These are phyloP conservation scores for Papilionanthe hybrid DNA, from an alignment of 116 monocot genomes.

Conservation along the genomic window DNA sequence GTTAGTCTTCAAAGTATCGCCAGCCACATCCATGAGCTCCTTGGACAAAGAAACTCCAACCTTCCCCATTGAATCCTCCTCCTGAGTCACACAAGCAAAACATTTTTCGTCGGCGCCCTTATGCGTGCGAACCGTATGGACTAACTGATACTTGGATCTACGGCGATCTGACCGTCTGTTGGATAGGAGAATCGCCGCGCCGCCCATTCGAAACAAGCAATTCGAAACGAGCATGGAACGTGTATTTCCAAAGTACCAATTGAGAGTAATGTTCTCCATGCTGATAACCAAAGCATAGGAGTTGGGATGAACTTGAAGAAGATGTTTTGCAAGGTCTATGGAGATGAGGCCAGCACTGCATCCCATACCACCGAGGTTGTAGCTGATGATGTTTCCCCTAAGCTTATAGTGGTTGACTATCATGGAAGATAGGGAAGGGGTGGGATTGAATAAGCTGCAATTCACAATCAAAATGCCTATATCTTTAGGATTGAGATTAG, in stretches of 20 bases:
- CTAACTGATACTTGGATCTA: constrained; percentile 64
- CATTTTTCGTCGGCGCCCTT: constrained; percentile 63
- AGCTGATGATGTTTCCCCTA: constrained; percentile 24
- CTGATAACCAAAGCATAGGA: neutral
- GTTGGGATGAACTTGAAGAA: constrained; percentile 4
- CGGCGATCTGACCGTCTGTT: constrained; percentile 44
- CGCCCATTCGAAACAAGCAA: constrained; percentile 15
- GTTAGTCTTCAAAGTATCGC: constrained; percentile 17
- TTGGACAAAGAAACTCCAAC: constrained; percentile 65
- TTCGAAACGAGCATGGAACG: constrained; percentile 18
- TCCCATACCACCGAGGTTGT: constrained; percentile 1
- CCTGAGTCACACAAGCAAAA: constrained; percentile 59
- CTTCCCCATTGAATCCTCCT: constrained; percentile 45
- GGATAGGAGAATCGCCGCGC: constrained; percentile 55
- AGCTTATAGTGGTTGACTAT: constrained; percentile 64
- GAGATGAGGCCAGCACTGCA: constrained; percentile 11
- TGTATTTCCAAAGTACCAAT: constrained; percentile 2
- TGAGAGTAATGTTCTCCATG: constrained; percentile 1
- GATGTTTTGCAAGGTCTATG: constrained; percentile 4
- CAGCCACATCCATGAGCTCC: constrained; percentile 63
- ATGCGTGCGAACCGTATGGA: constrained; percentile 69
- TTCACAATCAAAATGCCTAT: constrained; percentile 55
- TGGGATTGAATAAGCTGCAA: constrained; percentile 57
- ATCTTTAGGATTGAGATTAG: constrained; percentile 29
- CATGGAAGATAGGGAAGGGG: constrained; percentile 66